Conservation (phyloP, 768 basidiomycete genomes). For the Termitomyces eurrhizus region DNA sequence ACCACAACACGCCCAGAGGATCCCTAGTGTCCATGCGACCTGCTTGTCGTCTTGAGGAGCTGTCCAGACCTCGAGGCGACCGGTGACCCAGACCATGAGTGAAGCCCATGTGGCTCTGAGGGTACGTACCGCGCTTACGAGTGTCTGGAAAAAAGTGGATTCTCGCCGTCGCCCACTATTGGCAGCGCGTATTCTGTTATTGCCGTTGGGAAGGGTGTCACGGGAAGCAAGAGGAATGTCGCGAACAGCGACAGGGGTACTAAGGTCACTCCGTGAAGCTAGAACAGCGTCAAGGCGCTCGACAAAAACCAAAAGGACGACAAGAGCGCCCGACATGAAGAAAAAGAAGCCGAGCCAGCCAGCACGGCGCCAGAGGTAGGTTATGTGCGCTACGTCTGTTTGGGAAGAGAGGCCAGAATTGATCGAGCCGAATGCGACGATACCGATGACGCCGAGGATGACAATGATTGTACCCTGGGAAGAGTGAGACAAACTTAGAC, state of each 20-base stretch:
- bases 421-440: constrained; percentile 83
- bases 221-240: constrained; percentile 2
- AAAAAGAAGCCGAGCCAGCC: constrained; percentile 94
- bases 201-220: constrained; percentile 1
- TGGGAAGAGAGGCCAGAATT: constrained; percentile 75
- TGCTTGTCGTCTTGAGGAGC: constrained; percentile 79
- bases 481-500: neutral
- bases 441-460: constrained; percentile 80
- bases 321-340: constrained; percentile 66
- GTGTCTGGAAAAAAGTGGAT: neutral
- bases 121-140: constrained; percentile 21
- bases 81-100: constrained; percentile 50
- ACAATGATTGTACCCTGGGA: constrained; percentile 77
- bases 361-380: constrained; percentile 77
- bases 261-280: constrained; percentile 63
- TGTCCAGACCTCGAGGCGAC: constrained; percentile 70
- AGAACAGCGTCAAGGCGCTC: constrained; percentile 73
- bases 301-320: constrained; percentile 63
- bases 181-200: neutral
- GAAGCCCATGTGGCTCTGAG: constrained; percentile 38
- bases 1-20: constrained; percentile 92
- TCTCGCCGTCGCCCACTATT: neutral
- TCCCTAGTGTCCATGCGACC: constrained; percentile 87
- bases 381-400: constrained; percentile 72
- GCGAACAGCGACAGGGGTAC: constrained; percentile 43